Base-by-base conservation (phyloP, 2,329 filamentous ascomycete genomes). In the Fusarium illudens region DNA sequence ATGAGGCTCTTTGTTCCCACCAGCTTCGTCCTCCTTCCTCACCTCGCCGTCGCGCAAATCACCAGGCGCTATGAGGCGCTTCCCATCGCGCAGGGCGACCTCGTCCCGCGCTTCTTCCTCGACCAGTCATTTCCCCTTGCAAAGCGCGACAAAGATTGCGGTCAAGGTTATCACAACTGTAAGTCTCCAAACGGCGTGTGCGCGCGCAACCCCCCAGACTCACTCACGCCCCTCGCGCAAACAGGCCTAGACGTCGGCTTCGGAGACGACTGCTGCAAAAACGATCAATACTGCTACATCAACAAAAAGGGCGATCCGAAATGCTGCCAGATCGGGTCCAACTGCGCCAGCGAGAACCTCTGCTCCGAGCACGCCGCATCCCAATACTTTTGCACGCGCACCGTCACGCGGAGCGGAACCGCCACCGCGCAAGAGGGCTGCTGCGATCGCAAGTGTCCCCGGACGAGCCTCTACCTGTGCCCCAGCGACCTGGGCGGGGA, bases 271-370 rank as follows among this genome's bases (percentile, higher is more conserved):
- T 85, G 83, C 76, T 85, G 83, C 70, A 61, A 71, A 19, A 81
- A 85, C 66, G 71, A 77, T 15, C 71, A 75, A 42, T 85, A 84
- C 73, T 85, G 83, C 75, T 83, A 82, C 69, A 60, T 84, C 57
- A 77, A 79, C 67, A 67, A 70, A 6, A 65, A 68, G 19, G 74
- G 73, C 55, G 64, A 72, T 4, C 63, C 78, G 6, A 73, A 73
- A 51, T 85, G 83, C 75, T 85, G 83, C 66, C 75, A 76, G 30
- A 76, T 81, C 62, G 80, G 80, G 25, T 80, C 78, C 52, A 73
- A 79, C 64, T 85, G 83, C 75, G 50, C 72, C 63, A 60, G 58
- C 61, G 76, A 81, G 73, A 77, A 78, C 4, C 65, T 64, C n/a
- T 82, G 80, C 73, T 67, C 64, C 33, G 75, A 75, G 36, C 69